phyloP scores from a whole-genome alignment of 257 asterid species.

The Mentha longifolia region DNA sequence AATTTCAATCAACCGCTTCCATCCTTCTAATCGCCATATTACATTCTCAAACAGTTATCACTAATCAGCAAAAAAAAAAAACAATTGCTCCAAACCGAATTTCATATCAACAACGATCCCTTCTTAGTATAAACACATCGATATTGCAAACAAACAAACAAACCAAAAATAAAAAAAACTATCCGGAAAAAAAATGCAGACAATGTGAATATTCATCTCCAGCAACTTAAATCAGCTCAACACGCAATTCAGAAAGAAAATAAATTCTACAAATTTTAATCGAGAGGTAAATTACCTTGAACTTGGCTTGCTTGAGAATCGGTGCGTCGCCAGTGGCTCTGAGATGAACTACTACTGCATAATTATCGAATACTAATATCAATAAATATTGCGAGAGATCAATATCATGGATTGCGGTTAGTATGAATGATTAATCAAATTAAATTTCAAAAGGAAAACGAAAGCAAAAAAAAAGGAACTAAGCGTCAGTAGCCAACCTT shows the following conservation, averaged over 20 bases:
- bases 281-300: conserved; percentile 59
- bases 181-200: not conserved
- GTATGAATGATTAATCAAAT: not conserved
- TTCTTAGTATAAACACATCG: not conserved
- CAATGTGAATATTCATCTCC: not conserved
- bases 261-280: not conserved
- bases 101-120: not conserved
- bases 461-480: not conserved
- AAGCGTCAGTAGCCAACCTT: conserved; percentile 43
- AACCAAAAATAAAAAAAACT: not conserved
- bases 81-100: not conserved
- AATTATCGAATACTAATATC: conserved; percentile 1
- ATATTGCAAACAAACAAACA: not conserved
- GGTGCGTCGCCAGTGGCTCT: conserved; percentile 98
- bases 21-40: not conserved
- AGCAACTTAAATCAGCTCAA: not conserved
- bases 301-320: conserved; percentile 88
- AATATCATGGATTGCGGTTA: not conserved
- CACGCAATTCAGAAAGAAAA: not conserved
- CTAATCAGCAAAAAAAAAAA: too few species aligned
- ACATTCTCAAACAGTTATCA: not conserved
- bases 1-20: not conserved
- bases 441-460: not conserved
- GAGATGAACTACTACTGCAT: conserved; percentile 82
- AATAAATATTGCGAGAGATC: not conserved